Evolutionary conservation across 495 filamentous ascomycete genomes (phyloP).

Genomic region (Cairneyella variabilis): DNA sequence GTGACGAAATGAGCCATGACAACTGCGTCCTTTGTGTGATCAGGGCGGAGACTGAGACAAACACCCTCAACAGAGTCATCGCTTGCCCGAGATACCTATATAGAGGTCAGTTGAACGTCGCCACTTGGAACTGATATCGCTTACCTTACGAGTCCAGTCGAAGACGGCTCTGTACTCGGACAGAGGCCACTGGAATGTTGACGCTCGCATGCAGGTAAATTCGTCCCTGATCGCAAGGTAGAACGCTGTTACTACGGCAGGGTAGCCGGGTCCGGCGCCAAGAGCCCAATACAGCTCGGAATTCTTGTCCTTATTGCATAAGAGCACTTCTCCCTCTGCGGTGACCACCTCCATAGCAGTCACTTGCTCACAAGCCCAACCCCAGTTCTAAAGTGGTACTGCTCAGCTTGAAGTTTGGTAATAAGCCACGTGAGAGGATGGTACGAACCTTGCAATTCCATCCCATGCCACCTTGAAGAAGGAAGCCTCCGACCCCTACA

Average conservation of each 20-base stretch:
- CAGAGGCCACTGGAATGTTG: constrained; percentile 41
- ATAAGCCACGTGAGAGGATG: constrained; percentile 5
- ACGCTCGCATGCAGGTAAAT: constrained; percentile 35
- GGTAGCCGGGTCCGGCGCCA: constrained; percentile 50
- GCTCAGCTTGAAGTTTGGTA: too few relatives aligned
- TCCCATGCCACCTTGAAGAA: constrained; percentile 53
- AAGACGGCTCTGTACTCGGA: constrained; percentile 37
- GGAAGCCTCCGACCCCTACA: constrained; percentile 51
- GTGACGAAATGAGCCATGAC: constrained; percentile 39
- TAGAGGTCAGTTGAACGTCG: too few relatives aligned
- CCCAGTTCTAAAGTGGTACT: constrained; percentile 41
- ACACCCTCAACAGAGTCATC: constrained; percentile 42
- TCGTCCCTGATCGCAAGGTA: constrained; percentile 34
- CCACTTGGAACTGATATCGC: not conserved
- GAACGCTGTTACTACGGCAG: constrained; percentile 45
- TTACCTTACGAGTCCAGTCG: constrained; percentile 37
- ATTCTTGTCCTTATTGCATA: constrained; percentile 39
- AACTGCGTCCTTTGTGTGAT: constrained; percentile 24
- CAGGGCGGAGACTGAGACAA: constrained; percentile 31
- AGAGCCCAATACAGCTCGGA: constrained; percentile 47
- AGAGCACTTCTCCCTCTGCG: constrained; percentile 34
- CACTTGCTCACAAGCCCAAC: constrained; percentile 51
- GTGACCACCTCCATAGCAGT: constrained; percentile 47
- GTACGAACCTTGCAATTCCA: constrained; percentile 45
- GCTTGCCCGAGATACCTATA: constrained; percentile 30